These are phyloP conservation scores for Salix udensis DNA, from an alignment of 345 rosid genomes.

Conservation along the genomic window DNA sequence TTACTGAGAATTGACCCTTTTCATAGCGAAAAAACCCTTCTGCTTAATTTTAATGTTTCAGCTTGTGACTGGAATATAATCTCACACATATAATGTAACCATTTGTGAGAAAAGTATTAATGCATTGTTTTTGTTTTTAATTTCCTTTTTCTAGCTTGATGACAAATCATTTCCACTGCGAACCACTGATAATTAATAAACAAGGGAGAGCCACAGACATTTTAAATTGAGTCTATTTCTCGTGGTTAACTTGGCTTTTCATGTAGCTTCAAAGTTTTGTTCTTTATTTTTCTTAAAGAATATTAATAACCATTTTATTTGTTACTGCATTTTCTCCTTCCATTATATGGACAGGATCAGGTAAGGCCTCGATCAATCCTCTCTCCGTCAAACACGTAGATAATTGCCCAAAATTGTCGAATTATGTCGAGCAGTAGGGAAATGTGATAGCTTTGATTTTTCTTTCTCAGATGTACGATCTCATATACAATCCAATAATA, in stretches of 20 bases:
- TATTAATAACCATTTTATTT: background rate
- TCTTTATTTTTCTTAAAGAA: background rate
- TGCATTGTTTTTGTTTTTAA: background rate
- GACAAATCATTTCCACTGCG: background rate
- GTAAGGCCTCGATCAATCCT: background rate
- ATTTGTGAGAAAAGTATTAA: too few species aligned
- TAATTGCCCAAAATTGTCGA: background rate
- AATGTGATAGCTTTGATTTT: background rate
- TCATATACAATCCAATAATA: background rate
- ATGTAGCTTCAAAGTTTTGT: background rate
- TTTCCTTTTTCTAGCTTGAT: background rate
- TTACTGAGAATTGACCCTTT: background rate
- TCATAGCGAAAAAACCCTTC: background rate
- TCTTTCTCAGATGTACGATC: background rate
- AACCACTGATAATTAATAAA: background rate
- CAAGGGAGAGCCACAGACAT: background rate
- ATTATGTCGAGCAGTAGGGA: background rate
- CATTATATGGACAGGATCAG: background rate
- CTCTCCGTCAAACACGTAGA: too few species aligned
- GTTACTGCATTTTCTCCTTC: background rate
- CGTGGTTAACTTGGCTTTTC: background rate
- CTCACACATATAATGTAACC: background rate
- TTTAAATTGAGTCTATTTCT: background rate
- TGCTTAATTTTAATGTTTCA: background rate
- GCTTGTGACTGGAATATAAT: too few species aligned